Conservation (phyloP, 2,329 filamentous ascomycete genomes). For the Zymoseptoria passerinii region DNA sequence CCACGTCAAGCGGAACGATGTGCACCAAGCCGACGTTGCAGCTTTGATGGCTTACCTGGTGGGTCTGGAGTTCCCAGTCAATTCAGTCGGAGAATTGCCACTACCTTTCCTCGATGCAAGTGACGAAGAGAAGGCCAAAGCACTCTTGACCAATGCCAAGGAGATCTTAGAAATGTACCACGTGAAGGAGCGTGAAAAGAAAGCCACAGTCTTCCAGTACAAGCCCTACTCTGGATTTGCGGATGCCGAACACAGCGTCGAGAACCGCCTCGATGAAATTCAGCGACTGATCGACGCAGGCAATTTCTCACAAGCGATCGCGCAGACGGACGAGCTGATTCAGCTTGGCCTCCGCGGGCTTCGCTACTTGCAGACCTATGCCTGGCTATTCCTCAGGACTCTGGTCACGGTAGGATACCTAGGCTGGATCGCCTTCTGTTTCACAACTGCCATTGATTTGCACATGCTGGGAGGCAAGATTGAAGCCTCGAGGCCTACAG, state of each 20-base stretch:
- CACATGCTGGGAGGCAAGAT: constrained; percentile 71
- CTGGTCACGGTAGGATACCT: constrained; percentile 85
- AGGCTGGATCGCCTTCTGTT: constrained; percentile 88
- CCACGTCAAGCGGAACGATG: constrained; percentile 76
- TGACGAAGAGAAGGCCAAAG: constrained; percentile 70
- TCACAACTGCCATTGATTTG: constrained; percentile 79
- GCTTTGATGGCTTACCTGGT: constrained; percentile 90
- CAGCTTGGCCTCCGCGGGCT: constrained; percentile 70
- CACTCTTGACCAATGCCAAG: constrained; percentile 73
- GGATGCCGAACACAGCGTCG: constrained; percentile 52
- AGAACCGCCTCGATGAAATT: constrained; percentile 61
- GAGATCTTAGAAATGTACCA: constrained; percentile 92
- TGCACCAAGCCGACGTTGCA: constrained; percentile 87
- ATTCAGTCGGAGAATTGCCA: constrained; percentile 89
- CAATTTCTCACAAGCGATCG: constrained; percentile 68
- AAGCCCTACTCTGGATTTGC: constrained; percentile 65
- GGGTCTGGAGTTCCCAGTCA: constrained; percentile 84
- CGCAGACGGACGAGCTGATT: constrained; percentile 68
- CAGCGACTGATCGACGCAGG: constrained; percentile 56
- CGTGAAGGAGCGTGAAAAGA: constrained; percentile 84
- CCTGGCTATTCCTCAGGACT: constrained; percentile 90
- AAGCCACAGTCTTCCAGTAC: constrained; percentile 65
- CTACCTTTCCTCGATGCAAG: constrained; percentile 69
- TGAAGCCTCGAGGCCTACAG: constrained; percentile 53
- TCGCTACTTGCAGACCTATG: constrained; percentile 92